A percentile compares a stretch with the other conserved stretches of the same genome.
Conservation (phyloP, 1,139 yeast species). For the Candida labiduridarum region DNA sequence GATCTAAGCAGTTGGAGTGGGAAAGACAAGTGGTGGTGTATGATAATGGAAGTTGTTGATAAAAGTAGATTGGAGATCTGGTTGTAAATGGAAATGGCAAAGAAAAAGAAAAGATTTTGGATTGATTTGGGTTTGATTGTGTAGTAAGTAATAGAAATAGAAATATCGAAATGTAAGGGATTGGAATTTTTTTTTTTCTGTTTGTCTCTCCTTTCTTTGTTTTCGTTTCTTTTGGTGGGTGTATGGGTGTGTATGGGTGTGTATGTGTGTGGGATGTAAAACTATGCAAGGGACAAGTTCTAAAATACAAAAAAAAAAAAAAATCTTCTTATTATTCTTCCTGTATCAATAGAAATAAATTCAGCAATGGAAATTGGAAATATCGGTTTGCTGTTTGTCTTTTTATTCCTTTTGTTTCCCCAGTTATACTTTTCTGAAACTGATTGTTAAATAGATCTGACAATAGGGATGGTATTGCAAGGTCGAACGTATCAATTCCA, state of each 20-base stretch:
- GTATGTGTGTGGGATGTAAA: slow-evolving; percentile 2
- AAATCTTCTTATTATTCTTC: background rate
- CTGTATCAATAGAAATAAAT: background rate
- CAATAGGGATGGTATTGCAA: too few species aligned
- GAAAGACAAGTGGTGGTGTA: background rate
- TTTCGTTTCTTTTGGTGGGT: background rate
- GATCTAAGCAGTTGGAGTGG: too few species aligned
- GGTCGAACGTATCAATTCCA: too few species aligned
- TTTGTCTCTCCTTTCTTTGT: background rate
- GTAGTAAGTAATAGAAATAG: background rate
- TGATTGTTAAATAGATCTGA: too few species aligned
- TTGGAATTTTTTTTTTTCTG: background rate
- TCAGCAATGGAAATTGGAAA: too few species aligned
- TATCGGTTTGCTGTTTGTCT: too few species aligned
- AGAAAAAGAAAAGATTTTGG: background rate
- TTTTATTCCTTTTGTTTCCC: too few species aligned
- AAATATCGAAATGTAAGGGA: background rate
- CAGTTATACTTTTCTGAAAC: too few species aligned
- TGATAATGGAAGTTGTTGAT: background rate
- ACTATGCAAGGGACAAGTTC: slow-evolving; percentile 6
- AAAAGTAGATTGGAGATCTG: background rate
- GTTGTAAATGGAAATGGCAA: background rate
- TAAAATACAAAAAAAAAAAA: background rate
- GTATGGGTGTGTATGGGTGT: background rate
- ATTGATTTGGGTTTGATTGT: background rate